These are phyloP conservation scores for Dictyostelium capitatum DNA, from an alignment of 78 protist genomes.

Conservation along the genomic window DNA sequence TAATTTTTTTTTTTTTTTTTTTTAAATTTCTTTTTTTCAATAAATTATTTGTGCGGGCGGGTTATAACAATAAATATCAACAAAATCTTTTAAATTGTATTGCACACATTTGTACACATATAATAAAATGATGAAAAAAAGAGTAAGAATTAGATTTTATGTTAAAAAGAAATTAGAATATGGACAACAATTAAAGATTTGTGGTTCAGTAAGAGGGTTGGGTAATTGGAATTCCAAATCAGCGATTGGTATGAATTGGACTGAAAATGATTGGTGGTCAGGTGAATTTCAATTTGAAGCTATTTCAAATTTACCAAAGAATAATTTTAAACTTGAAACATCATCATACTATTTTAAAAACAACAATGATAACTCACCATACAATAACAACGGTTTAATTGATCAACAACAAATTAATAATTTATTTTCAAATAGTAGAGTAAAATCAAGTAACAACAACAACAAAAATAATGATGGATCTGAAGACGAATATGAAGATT, in stretches of 20 bases:
- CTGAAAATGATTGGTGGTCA: constrained; percentile 68
- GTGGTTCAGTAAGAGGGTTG: constrained; percentile 56
- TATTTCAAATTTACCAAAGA: constrained; percentile 20
- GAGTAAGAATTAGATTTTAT: constrained; percentile 64
- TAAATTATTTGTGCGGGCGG: no score
- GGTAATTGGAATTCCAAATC: constrained; percentile 36
- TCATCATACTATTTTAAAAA: constrained; percentile 12
- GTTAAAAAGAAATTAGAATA: constrained; percentile 57
- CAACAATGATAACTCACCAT: no score
- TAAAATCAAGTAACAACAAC: background rate
- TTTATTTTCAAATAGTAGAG: constrained; percentile 13
- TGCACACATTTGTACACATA: no score
- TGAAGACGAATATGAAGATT: background rate
- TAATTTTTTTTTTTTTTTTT: no score
- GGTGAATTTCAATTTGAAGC: constrained; percentile 74
- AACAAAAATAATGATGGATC: background rate
- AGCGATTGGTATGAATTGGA: constrained; percentile 55
- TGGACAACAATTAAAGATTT: constrained; percentile 43
- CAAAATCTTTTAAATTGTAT: no score
- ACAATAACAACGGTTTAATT: background rate
- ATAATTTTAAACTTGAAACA: constrained; percentile 50
- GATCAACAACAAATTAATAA: constrained; percentile 8
- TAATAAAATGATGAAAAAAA: constrained; percentile 28
- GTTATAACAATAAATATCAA: no score
- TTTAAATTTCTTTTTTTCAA: no score